phyloP scores from a whole-genome alignment of 140 eudicot species.

The Senecio squalidus region DNA sequence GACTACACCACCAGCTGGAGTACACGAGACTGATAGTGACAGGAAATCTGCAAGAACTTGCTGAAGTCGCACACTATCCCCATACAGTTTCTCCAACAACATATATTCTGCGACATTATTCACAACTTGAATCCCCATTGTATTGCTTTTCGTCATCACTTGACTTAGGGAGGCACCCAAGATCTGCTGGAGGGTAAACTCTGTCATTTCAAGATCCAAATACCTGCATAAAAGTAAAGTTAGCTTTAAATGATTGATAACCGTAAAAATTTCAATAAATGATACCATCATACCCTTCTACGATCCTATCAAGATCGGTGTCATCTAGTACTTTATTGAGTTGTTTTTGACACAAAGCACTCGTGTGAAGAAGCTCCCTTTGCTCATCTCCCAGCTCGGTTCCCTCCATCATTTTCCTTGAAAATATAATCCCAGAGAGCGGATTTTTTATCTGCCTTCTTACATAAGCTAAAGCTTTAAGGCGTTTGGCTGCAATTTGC shows the following conservation, averaged over 20 bases:
- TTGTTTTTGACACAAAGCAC: constrained; percentile 81
- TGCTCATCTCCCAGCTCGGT: constrained; percentile 75
- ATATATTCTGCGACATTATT: constrained; percentile 37
- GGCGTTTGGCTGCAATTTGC: constrained; percentile 73
- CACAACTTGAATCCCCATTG: constrained; percentile 58
- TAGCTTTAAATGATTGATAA: not conserved
- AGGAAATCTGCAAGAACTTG: constrained; percentile 85
- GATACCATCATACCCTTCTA: constrained; percentile 64
- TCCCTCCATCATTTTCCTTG: constrained; percentile 69
- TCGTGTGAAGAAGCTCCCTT: constrained; percentile 44
- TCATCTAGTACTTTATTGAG: constrained; percentile 85
- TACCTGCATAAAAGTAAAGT: constrained; percentile 31
- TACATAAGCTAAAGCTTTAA: constrained; percentile 68
- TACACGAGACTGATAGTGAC: constrained; percentile 49
- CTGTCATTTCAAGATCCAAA: constrained; percentile 88
- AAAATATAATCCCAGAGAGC: constrained; percentile 75
- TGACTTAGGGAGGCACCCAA: constrained; percentile 79
- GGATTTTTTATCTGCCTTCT: constrained; percentile 82
- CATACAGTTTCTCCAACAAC: constrained; percentile 52
- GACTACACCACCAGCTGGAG: constrained; percentile 71
- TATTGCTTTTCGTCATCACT: constrained; percentile 69
- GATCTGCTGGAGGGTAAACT: constrained; percentile 68
- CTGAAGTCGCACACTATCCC: constrained; percentile 81
- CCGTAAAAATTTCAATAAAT: not conserved
- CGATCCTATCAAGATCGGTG: constrained; percentile 80